Conservation (phyloP, 2,329 filamentous ascomycete genomes). For the Ceratocystis alfenasii region DNA sequence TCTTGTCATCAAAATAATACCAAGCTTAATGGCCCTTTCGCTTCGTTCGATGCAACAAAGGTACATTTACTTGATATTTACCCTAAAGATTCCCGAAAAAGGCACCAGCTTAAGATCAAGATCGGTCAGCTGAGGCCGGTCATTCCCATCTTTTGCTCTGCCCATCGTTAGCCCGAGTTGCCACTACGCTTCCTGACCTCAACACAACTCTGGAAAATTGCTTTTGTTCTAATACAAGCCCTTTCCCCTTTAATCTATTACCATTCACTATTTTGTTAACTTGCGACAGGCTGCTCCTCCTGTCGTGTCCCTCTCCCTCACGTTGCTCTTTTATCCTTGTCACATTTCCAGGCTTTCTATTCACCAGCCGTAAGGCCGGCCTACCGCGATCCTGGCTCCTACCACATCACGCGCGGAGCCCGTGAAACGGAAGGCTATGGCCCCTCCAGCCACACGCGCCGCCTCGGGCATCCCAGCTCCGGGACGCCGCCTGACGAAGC, state of each 20-base stretch:
- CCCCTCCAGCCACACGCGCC: slow-evolving; percentile 14
- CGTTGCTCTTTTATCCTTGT: background rate
- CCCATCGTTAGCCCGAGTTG: no score
- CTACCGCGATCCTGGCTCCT: slow-evolving; percentile 20
- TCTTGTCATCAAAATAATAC: slow-evolving; percentile 10
- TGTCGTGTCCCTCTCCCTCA: background rate
- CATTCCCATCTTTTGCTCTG: background rate
- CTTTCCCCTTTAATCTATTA: slow-evolving; percentile 5
- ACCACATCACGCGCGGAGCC: slow-evolving; percentile 19
- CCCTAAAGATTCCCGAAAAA: no score
- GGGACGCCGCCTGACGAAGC: slow-evolving; percentile 20
- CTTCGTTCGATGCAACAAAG: background rate
- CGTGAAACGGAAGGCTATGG: slow-evolving; percentile 19
- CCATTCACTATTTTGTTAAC: background rate
- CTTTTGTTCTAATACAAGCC: background rate
- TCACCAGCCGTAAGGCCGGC: slow-evolving; percentile 10
- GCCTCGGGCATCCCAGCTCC: slow-evolving; percentile 17
- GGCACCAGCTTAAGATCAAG: background rate
- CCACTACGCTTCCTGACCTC: background rate
- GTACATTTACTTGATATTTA: background rate
- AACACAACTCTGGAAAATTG: background rate
- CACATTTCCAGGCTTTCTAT: background rate
- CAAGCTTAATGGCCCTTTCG: background rate
- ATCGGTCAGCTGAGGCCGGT: background rate
- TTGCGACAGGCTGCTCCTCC: background rate